Percentiles rank a stretch among this genome's conserved stretches.
These are phyloP conservation scores for Talaromyces pinophilus DNA, from an alignment of 2,329 filamentous ascomycete genomes.

Conservation along the genomic window DNA sequence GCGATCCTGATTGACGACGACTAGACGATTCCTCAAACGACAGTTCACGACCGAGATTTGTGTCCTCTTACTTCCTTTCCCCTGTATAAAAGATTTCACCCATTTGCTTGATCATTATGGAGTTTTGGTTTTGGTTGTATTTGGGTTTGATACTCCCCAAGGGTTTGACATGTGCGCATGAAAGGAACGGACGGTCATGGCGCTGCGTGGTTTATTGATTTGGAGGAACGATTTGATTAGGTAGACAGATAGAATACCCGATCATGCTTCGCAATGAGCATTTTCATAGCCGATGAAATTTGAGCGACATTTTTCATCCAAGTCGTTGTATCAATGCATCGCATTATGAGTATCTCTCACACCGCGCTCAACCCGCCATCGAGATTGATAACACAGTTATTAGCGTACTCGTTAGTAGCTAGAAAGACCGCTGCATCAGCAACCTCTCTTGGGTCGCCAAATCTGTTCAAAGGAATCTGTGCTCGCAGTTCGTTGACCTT, in stretches of 20 bases:
- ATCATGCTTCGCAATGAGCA: neutral
- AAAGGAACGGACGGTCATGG: constrained; percentile 7
- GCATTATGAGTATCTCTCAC: constrained; percentile 34
- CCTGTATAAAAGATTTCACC: constrained; percentile 26
- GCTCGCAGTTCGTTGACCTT: constrained; percentile 37
- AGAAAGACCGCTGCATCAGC: constrained; percentile 82
- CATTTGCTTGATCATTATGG: constrained; percentile 12
- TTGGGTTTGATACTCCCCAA: constrained; percentile 1
- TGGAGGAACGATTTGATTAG: neutral
- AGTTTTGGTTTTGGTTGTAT: constrained; percentile 14
- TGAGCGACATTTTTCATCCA: neutral
- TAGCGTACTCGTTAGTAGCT: constrained; percentile 75
- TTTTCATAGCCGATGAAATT: no score
- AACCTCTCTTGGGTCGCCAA: constrained; percentile 70
- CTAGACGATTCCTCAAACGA: constrained; percentile 3
- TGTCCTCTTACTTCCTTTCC: constrained; percentile 19
- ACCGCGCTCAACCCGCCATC: constrained; percentile 78
- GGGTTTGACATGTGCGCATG: constrained; percentile 13
- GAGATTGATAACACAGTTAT: constrained; percentile 82
- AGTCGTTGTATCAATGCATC: neutral
- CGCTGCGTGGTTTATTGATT: constrained; percentile 8
- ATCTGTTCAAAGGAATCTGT: constrained; percentile 65
- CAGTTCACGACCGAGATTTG: constrained; percentile 13
- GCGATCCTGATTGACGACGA: constrained; percentile 65
- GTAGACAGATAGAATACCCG: neutral